A percentile compares a stretch with the other conserved stretches of the same genome.
phyloP scores from a whole-genome alignment of 495 filamentous ascomycete genomes.

The Peziza echinospora region DNA sequence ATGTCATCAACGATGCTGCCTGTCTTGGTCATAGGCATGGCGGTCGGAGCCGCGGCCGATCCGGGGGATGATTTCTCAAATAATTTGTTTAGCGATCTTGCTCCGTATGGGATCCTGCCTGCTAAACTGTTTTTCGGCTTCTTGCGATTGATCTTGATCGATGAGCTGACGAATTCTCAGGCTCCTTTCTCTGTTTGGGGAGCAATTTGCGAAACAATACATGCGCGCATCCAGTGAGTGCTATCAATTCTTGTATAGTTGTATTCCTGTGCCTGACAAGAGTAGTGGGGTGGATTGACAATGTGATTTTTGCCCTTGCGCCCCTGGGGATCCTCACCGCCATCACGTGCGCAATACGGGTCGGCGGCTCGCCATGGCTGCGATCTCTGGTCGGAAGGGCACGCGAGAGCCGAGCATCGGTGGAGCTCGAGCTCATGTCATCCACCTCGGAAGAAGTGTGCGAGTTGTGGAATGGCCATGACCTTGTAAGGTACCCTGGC shows the following conservation, averaged over 20 bases:
- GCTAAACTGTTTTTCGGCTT: too few relatives aligned
- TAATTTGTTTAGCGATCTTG: not conserved
- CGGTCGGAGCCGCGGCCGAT: too few relatives aligned
- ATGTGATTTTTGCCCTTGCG: constrained; percentile 31
- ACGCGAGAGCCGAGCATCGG: constrained; percentile 12
- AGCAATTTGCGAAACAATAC: constrained; percentile 33
- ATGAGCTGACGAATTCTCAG: constrained; percentile 8
- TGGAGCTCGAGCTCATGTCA: constrained; percentile 18
- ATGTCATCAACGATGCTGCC: too few relatives aligned
- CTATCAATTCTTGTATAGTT: too few relatives aligned
- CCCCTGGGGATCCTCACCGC: constrained; percentile 34
- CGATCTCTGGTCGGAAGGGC: constrained; percentile 16
- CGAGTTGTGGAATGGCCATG: constrained; percentile 16
- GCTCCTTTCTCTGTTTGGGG: constrained; percentile 32
- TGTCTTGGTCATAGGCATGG: too few relatives aligned
- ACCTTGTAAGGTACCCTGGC: constrained; percentile 1
- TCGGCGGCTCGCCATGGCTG: constrained; percentile 24
- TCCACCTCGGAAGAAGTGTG: constrained; percentile 19
- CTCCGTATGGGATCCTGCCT: not conserved
- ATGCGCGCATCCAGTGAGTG: constrained; percentile 26
- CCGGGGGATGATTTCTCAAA: not conserved
- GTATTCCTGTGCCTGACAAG: too few relatives aligned
- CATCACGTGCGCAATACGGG: constrained; percentile 29
- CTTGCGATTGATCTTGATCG: not conserved
- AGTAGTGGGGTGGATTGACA: constrained; percentile 23